A percentile compares a stretch with the other conserved stretches of the same genome.
phyloP scores from a whole-genome alignment of 176 grass and related monocot species.

The Microstegium vimineum region DNA sequence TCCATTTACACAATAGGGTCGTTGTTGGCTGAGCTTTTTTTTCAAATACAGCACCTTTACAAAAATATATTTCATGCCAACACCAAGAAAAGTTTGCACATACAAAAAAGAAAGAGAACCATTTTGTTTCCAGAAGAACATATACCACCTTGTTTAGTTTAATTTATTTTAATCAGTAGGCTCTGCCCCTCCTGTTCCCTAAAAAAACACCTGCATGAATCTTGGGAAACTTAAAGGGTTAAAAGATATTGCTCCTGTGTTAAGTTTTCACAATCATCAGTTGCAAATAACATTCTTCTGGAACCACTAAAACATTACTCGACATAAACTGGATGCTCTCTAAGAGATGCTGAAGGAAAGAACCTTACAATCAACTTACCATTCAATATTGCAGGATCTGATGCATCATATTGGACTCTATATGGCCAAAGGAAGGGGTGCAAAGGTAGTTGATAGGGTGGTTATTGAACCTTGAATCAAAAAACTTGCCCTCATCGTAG shows the following conservation, averaged over 20 bases:
- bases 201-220: not conserved
- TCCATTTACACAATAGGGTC: not conserved
- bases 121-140: not conserved
- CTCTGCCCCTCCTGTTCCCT: not conserved
- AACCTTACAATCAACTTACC: not conserved
- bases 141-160: not conserved
- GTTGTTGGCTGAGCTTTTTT: not conserved
- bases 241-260: not conserved
- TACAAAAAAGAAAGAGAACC: not conserved
- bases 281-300: not conserved
- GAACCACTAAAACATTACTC: not conserved
- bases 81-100: not conserved
- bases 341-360: not conserved
- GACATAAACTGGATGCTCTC: not conserved
- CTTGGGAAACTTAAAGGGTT: not conserved
- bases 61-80: not conserved
- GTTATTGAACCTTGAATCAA: conserved; percentile 29
- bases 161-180: not conserved
- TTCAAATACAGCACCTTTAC: not conserved
- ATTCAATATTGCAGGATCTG: conserved; percentile 48
- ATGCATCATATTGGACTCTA: conserved; percentile 92
- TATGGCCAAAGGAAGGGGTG: conserved; percentile 76
- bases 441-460: conserved; percentile 66
- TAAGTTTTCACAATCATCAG: not conserved
- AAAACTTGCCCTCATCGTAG: not conserved